Conservation (phyloP, 176 grass and related monocot species). For the Chloris gayana region DNA sequence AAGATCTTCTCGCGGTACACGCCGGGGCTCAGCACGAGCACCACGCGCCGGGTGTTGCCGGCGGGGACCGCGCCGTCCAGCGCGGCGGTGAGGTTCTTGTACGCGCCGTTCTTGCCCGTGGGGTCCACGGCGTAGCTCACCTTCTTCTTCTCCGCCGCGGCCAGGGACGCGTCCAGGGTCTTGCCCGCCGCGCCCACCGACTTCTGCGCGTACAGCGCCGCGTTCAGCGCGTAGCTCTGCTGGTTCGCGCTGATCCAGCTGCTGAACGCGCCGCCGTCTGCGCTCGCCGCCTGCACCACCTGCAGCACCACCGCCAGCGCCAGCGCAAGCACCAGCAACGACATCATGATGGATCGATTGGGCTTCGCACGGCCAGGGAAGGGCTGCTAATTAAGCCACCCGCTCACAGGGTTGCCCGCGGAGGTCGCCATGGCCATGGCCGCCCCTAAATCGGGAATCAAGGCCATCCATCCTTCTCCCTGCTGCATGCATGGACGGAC, state of each 20-base stretch:
- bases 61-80: conserved; percentile 4
- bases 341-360: not conserved
- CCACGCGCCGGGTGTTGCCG: conserved; percentile 34
- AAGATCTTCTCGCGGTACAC: conserved; percentile 61
- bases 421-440: not conserved
- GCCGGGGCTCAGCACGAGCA: conserved; percentile 45
- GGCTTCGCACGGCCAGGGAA: too few species aligned
- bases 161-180: conserved; percentile 36
- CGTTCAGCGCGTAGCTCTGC: conserved; percentile 10
- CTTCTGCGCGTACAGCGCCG: conserved; percentile 37
- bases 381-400: not conserved
- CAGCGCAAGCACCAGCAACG: not conserved
- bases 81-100: conserved; percentile 45
- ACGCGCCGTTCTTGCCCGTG: conserved; percentile 5
- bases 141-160: conserved; percentile 29
- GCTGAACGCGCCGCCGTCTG: not conserved
- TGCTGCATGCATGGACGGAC: too few species aligned
- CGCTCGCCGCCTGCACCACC: not conserved
- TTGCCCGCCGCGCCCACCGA: not conserved
- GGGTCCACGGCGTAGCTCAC: conserved; percentile 36
- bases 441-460: not conserved
- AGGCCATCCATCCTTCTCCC: too few species aligned
- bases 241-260: conserved; percentile 34
- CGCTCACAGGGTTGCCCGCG: too few species aligned
- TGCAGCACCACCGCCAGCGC: not conserved